Percentiles rank a stretch among this genome's conserved stretches.
Conservation (phyloP, 1,139 yeast genomes). For the Keqinozyma sinolaborantium region DNA sequence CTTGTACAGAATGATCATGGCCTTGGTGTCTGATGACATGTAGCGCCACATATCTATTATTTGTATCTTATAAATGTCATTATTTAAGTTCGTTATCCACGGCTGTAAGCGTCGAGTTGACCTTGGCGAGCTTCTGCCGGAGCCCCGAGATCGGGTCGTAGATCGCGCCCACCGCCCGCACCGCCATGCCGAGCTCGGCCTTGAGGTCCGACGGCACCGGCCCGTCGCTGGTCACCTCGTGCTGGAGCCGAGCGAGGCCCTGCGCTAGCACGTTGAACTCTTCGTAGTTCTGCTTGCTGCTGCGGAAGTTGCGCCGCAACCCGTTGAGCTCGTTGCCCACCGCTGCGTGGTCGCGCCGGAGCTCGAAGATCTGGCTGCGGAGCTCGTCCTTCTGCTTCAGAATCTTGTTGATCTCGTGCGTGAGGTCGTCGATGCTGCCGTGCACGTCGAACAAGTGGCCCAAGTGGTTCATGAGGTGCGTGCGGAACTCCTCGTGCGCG, state of each 20-base stretch:
- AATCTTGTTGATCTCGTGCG: conserved; percentile 30
- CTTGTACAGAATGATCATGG: conserved; percentile 95
- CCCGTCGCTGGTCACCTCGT: conserved; percentile 3
- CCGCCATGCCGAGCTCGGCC: conserved; percentile 9
- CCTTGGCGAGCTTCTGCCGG: conserved; percentile 24
- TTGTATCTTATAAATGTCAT: conserved; percentile 5
- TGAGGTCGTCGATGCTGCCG: conserved; percentile 38
- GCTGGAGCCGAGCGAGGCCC: conserved; percentile 6
- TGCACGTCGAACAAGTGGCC: conserved; percentile 33
- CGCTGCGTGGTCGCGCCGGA: conserved; percentile 32
- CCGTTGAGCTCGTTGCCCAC: conserved; percentile 39
- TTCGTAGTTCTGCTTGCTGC: conserved; percentile 20
- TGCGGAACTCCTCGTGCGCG: conserved; percentile 28
- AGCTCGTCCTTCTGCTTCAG: conserved; percentile 39
- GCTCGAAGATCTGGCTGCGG: conserved; percentile 35
- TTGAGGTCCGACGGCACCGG: conserved; percentile 6
- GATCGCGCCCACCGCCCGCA: conserved; percentile 17
- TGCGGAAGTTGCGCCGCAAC: conserved; percentile 27
- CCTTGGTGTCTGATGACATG: conserved; percentile 69
- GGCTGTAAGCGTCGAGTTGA: conserved; percentile 29
- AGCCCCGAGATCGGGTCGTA: conserved; percentile 42
- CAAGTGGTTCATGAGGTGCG: conserved; percentile 27
- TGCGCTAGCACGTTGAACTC: conserved; percentile 15
- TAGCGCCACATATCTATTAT: conserved; percentile 9
- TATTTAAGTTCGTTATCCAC: conserved; percentile 14